Base-by-base conservation (phyloP, 345 rosid genomes). In the Boechera stricta region DNA sequence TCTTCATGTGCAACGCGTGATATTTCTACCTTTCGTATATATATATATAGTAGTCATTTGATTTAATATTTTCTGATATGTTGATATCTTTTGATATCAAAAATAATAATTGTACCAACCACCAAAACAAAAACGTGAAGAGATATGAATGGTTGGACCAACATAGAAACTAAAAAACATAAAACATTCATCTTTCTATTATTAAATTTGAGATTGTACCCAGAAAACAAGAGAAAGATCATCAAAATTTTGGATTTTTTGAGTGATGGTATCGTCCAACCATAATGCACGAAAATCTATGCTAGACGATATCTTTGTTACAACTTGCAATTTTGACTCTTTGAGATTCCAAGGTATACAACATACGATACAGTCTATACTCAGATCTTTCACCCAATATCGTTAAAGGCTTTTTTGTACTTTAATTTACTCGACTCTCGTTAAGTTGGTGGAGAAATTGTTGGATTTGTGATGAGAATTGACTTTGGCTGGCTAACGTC, bases 1-100 rank as follows among this genome's bases (percentile, higher is more conserved):
- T 54, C 56, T 73, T 44, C 64, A 64, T 18, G 56, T 64, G 45
- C 64, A 73, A 55, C 28, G 26, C 56, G 56, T 64, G 26, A 64
- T 42, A 32, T 18, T 44, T 33, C 26, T n/a, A 44, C 54, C 52
- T 15, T 44, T 29, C 39, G 7, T 24, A 42, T 38, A 16, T n/a
- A 33, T n/a, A 33, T 56, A 21, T 21, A 21, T 21, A 21, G 24
- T 21, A 12, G 49, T 60, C 59, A 26, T 60, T 60, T 24, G 36
- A 15, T 59, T 48, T 47, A 13, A 6, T 35, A 15, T n/a, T 47
- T 47, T n/a, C 52, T 47, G 52, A n/a, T 47, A 38, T 38, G 5
- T 48, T 39, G 12, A 39, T 39, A 9, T 10, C 12, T 39, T 48
- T 7, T 7, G 26, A 48, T 48, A 48, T 16, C 49, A 31, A 31